Evolutionary conservation across 305 asterid species (phyloP), one percentile per base, ranked within the genome.

Genomic region (Solanum hybrid): DNA sequence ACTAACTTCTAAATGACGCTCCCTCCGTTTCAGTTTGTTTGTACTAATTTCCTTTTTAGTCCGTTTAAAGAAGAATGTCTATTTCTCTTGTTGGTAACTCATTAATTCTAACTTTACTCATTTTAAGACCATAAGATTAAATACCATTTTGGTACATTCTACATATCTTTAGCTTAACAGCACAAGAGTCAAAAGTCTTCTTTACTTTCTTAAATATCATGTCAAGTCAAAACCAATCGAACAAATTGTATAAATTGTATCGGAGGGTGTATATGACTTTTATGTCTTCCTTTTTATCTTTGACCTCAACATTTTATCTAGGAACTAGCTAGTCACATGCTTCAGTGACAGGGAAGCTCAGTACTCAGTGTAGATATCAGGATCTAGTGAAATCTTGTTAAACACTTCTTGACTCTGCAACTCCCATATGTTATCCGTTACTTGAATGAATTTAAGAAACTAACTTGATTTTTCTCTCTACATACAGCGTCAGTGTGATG

Each of bases 401-500:
- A 57, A 31, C 20, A 7, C 40, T 51, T 8, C 76, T 39, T 20
- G 88, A 85, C 42, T 22, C 36, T 85, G 75, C 14, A 36, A 31
- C 46, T 13, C 8, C 12, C 40, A 31, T 51, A 10, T 51, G 34
- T 85, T 57, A 85, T 85, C 76, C 1, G n/a, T 57, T 85, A 22
- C 39, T 12, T 33, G 42, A 85, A 57, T 85, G 8, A 85, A 57
- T 16, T 34, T 7, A 57, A 33, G 42, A 51, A 85, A 22, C 46
- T 57, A 85, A 85, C 77, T 33, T 31, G 76, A 57, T 85, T 57
- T 57, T 22, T 20, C 22, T 74, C 31, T 57, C 33, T 85, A 57
- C 13, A 12, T 85, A 22, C 46, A 85, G 88, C 14, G 5, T 33
- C 89, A 92, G 76, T 92, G 81, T 75, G 93, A 93, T 64, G 91